Evolutionary conservation across 495 filamentous ascomycete species (phyloP), one percentile per base, ranked within the genome.

Genomic region (Sporormia fimetaria): DNA sequence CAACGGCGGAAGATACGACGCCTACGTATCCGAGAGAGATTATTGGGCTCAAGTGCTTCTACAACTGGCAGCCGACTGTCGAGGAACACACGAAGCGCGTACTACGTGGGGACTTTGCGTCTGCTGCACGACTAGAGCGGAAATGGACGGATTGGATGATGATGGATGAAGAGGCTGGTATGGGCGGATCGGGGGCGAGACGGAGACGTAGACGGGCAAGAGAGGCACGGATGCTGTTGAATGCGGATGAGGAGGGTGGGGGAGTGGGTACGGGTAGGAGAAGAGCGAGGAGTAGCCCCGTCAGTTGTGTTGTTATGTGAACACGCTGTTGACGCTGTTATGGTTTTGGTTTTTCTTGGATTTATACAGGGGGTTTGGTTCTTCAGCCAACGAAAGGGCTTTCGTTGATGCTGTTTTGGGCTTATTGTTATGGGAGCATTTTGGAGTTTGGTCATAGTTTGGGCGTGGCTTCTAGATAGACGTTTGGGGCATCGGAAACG

Each of bases 91-190:
- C 73, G 32, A 82, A 85, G 57, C 74, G 87, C 2, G 82, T 94
- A 0, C 61, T 92, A 21, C 65, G 72, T 12, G 83, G 85, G 1
- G 81, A 94, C 38, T 66, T 83, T 16, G 60, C 63, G 0, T 65
- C 80, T 3, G 90, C 90, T 1, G 63, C 65, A 23, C 65, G 81
- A 9, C 65, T 98, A 15, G 87, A 94, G 63, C 67, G 74, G 34
- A 93, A 87, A 62, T 98, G 90, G 90, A 84, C 78, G 0, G 81
- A 93, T 22, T 88, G 86, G 49, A 96, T 95, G 90, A 80, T 88
- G 62, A 76, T 81, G 4, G 81, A 71, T 16, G 83, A 94, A 52
- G 92, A 95, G 55, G 83, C 81, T 0, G 83, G 80, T 0, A 72
- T 70, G 1, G 67, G 52, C 1, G 76, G 74, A 0, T 67, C 66